A percentile compares a stretch with the other conserved stretches of the same genome.
Conservation (phyloP, 768 basidiomycete genomes). For the Leucogyrophana mollusca region DNA sequence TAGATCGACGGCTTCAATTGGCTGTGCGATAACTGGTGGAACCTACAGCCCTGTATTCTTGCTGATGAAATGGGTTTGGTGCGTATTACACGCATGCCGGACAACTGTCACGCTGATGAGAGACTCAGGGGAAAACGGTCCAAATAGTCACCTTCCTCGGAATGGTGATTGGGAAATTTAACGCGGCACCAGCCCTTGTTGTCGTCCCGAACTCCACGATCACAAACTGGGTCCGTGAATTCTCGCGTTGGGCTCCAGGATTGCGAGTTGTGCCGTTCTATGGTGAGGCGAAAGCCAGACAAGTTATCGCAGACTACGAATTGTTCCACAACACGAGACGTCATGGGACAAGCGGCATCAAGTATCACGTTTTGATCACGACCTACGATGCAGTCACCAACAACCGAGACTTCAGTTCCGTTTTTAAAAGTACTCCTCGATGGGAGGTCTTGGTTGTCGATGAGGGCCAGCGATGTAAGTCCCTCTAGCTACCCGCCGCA, state of each 20-base stretch:
- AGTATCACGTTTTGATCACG: slow-evolving; percentile 88
- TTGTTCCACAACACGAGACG: slow-evolving; percentile 56
- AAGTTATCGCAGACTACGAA: slow-evolving; percentile 81
- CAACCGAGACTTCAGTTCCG: slow-evolving; percentile 61
- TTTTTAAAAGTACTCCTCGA: slow-evolving; percentile 80
- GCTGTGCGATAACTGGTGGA: slow-evolving; percentile 89
- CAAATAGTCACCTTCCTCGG: slow-evolving; percentile 87
- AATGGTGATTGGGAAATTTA: slow-evolving; percentile 50
- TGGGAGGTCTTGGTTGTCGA: slow-evolving; percentile 96
- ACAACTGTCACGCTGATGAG: neutral
- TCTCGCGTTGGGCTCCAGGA: slow-evolving; percentile 70
- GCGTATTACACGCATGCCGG: slow-evolving; percentile 14
- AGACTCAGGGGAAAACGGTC: slow-evolving; percentile 79
- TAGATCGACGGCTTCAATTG: slow-evolving; percentile 82
- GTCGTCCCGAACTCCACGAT: slow-evolving; percentile 97
- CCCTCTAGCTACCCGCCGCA: too few species aligned
- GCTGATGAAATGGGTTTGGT: slow-evolving; percentile 99
- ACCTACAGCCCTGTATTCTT: slow-evolving; percentile 78
- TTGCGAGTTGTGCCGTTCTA: slow-evolving; percentile 82
- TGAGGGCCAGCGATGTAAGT: slow-evolving; percentile 87
- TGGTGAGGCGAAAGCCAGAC: slow-evolving; percentile 77
- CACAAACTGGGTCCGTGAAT: slow-evolving; percentile 93
- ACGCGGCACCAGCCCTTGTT: slow-evolving; percentile 78
- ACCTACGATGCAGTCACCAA: slow-evolving; percentile 87
- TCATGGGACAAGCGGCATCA: slow-evolving; percentile 48